Evolutionary conservation across 768 basidiomycete genomes (phyloP).

Genomic region (Astraeus odoratus): DNA sequence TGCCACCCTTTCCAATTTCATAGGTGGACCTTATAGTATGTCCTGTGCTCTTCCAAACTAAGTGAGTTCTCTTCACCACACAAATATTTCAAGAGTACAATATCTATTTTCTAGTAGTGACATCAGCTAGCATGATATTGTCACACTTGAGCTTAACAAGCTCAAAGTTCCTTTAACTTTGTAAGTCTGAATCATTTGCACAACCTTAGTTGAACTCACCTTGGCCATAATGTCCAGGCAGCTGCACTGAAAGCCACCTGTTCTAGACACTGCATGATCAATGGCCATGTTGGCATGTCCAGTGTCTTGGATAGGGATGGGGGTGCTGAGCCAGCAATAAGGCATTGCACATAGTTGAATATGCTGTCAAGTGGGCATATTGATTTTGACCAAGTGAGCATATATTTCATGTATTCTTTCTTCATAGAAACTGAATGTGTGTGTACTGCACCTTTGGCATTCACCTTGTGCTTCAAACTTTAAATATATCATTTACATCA

Average conservation of each 20-base stretch:
- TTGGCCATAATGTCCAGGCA: not conserved
- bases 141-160: slow-evolving; percentile 16
- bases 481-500: slow-evolving; percentile 17
- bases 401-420: not conserved
- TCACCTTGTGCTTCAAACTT: slow-evolving; percentile 19
- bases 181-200: too few species aligned
- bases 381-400: not conserved
- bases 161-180: slow-evolving; percentile 26
- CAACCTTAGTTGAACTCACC: not conserved
- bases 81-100: slow-evolving; percentile 2
- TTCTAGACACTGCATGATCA: not conserved
- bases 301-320: not conserved
- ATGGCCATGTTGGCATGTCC: not conserved
- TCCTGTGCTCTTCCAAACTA: slow-evolving; percentile 5
- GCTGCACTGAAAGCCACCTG: not conserved
- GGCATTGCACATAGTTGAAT: not conserved
- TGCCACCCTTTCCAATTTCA: slow-evolving; percentile 21
- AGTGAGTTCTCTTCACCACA: not conserved
- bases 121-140: slow-evolving; percentile 12
- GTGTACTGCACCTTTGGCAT: slow-evolving; percentile 14
- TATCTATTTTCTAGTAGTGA: not conserved
- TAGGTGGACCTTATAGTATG: slow-evolving; percentile 17
- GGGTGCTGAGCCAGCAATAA: not conserved
- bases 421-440: slow-evolving; percentile 24
- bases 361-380: not conserved